These are phyloP conservation scores for Aspergillus tubingensis DNA, from an alignment of 2,329 filamentous ascomycete species.

Conservation along the genomic window DNA sequence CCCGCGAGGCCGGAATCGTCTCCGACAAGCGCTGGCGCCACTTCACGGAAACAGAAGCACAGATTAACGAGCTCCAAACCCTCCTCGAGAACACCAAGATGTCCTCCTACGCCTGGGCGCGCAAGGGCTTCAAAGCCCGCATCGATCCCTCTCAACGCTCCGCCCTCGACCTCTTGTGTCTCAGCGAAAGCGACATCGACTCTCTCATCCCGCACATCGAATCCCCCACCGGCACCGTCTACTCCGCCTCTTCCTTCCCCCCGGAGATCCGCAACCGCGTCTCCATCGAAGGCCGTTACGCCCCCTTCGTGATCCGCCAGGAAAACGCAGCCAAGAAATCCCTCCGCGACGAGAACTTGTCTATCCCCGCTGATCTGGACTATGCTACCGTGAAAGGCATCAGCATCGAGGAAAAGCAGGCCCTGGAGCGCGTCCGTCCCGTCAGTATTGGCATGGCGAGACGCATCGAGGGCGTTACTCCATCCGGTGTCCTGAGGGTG, in stretches of 20 bases:
- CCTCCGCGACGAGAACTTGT: constrained; percentile 72
- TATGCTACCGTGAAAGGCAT: constrained; percentile 74
- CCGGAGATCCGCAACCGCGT: constrained; percentile 67
- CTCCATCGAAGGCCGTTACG: constrained; percentile 79
- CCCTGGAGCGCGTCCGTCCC: constrained; percentile 70
- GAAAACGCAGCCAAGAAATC: constrained; percentile 66
- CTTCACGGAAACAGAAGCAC: constrained; percentile 65
- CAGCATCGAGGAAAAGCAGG: constrained; percentile 74
- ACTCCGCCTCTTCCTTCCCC: constrained; percentile 54
- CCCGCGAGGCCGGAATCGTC: constrained; percentile 74
- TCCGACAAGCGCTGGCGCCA: constrained; percentile 73
- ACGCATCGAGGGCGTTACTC: constrained; percentile 73
- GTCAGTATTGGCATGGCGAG: constrained; percentile 88
- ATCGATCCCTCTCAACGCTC: constrained; percentile 67
- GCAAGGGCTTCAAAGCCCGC: constrained; percentile 68
- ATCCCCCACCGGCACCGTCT: constrained; percentile 27
- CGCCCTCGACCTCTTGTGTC: constrained; percentile 77
- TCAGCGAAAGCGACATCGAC: constrained; percentile 61
- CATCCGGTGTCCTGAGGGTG: constrained; percentile 47
- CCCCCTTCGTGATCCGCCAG: constrained; percentile 80
- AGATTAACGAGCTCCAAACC: constrained; percentile 67
- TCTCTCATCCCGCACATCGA: constrained; percentile 59
- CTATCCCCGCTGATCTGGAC: constrained; percentile 72
- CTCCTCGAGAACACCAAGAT: constrained; percentile 62
- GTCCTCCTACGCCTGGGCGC: constrained; percentile 66